Percentiles rank a stretch among this genome's conserved stretches.
Evolutionary conservation across 768 basidiomycete species (phyloP).

Genomic region (Lentinula edodes): DNA sequence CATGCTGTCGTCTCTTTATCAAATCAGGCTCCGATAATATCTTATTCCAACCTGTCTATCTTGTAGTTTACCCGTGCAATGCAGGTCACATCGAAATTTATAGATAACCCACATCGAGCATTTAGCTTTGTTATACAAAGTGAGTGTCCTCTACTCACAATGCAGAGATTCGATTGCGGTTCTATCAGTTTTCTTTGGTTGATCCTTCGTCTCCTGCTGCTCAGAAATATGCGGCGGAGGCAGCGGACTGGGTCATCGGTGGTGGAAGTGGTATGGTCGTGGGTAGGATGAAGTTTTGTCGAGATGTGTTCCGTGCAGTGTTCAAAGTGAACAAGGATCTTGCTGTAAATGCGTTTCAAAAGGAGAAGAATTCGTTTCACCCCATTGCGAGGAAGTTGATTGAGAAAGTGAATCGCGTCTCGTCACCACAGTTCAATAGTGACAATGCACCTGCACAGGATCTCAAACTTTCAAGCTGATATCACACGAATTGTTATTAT

Average conservation of each 20-base stretch:
- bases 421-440: neutral
- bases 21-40: too few species aligned
- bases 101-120: constrained; percentile 38
- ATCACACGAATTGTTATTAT: too few species aligned
- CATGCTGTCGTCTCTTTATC: too few species aligned
- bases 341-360: constrained; percentile 45
- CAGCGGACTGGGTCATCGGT: constrained; percentile 66
- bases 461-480: neutral
- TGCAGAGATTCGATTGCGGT: constrained; percentile 72
- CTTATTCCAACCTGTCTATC: too few species aligned
- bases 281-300: constrained; percentile 83
- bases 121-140: constrained; percentile 49
- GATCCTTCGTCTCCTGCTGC: constrained; percentile 45
- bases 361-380: constrained; percentile 54
- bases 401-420: constrained; percentile 49
- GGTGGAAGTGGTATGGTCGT: constrained; percentile 57
- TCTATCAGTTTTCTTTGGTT: constrained; percentile 65
- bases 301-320: constrained; percentile 59
- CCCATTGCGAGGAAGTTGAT: constrained; percentile 73
- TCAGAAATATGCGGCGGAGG: constrained; percentile 42
- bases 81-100: too few species aligned
- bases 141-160: constrained; percentile 52
- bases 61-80: too few species aligned
- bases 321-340: constrained; percentile 45
- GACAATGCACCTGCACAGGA: neutral